Conservation (phyloP, 1,139 yeast species). For the Saccharomyces hybrid region DNA sequence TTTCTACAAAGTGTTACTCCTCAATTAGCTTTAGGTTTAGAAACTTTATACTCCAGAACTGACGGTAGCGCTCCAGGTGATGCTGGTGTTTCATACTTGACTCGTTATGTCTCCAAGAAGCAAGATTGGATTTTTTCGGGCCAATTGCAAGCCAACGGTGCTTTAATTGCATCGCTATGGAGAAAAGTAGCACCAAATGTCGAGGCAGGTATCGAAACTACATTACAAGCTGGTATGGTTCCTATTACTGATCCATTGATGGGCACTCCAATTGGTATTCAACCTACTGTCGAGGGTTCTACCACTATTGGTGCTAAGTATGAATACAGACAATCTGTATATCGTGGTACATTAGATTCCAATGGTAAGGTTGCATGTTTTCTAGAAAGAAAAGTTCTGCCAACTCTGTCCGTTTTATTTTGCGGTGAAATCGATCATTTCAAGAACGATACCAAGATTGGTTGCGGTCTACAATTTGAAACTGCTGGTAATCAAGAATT, state of each 20-base stretch:
- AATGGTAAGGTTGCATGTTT: slow-evolving; percentile 85
- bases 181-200: slow-evolving; percentile 86
- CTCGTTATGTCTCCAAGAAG: slow-evolving; percentile 77
- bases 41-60: slow-evolving; percentile 78
- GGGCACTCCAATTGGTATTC: slow-evolving; percentile 74
- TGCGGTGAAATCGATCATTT: slow-evolving; percentile 92
- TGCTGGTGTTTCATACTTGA: slow-evolving; percentile 84
- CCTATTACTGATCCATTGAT: slow-evolving; percentile 76
- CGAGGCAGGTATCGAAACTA: slow-evolving; percentile 95
- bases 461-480: slow-evolving; percentile 93
- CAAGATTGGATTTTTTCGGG: slow-evolving; percentile 83
- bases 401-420: slow-evolving; percentile 82
- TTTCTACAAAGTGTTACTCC: slow-evolving; percentile 84
- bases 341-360: slow-evolving; percentile 92
- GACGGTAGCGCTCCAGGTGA: slow-evolving; percentile 81
- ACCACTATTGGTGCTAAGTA: slow-evolving; percentile 96
- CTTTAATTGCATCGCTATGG: slow-evolving; percentile 86
- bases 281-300: slow-evolving; percentile 80
- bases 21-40: slow-evolving; percentile 81
- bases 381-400: slow-evolving; percentile 88
- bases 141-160: slow-evolving; percentile 90
- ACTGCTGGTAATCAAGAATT: slow-evolving; percentile 90
- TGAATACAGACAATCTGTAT: slow-evolving; percentile 93
- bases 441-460: slow-evolving; percentile 76
- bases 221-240: slow-evolving; percentile 67